Evolutionary conservation across 2,329 filamentous ascomycete genomes (phyloP).

Genomic region (Pyrenochaeta sp.): DNA sequence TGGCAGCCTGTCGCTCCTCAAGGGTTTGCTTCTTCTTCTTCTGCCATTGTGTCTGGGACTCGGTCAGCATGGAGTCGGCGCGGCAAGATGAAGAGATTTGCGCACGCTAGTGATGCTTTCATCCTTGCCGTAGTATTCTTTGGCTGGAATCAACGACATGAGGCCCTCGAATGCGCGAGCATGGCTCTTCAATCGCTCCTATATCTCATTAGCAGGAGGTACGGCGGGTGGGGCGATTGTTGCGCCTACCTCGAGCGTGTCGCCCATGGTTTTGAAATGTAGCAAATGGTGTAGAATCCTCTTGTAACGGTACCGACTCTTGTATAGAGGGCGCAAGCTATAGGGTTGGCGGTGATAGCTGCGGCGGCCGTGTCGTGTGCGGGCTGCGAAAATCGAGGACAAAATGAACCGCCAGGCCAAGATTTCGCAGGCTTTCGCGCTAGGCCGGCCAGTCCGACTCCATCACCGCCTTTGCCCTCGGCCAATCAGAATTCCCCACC

Average conservation of each 20-base stretch:
- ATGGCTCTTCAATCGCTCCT: slow-evolving; percentile 63
- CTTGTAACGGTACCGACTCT: not conserved
- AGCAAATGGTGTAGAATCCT: not conserved
- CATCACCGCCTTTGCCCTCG: slow-evolving; percentile 11
- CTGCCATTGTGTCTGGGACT: slow-evolving; percentile 87
- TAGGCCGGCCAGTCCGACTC: slow-evolving; percentile 12
- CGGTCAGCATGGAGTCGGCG: slow-evolving; percentile 17
- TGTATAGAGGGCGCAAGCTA: slow-evolving; percentile 6
- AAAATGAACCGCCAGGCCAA: slow-evolving; percentile 21
- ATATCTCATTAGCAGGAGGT: slow-evolving; percentile 29
- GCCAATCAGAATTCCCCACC: slow-evolving; percentile 15
- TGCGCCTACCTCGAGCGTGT: slow-evolving; percentile 53
- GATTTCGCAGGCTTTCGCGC: slow-evolving; percentile 32
- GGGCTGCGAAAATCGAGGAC: slow-evolving; percentile 29
- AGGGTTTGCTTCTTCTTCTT: slow-evolving; percentile 95
- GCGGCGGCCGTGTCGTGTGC: slow-evolving; percentile 38
- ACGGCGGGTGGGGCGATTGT: slow-evolving; percentile 26
- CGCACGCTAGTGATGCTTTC: slow-evolving; percentile 70
- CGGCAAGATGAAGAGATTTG: slow-evolving; percentile 34
- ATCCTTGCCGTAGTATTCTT: slow-evolving; percentile 89
- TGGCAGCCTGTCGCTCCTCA: slow-evolving; percentile 68
- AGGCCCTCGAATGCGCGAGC: slow-evolving; percentile 85
- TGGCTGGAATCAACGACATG: slow-evolving; percentile 85
- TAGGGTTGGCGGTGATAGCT: slow-evolving; percentile 14
- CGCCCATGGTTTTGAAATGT: slow-evolving; percentile 38